Percentiles rank a stretch among this genome's conserved stretches.
Conservation (phyloP, 495 filamentous ascomycete genomes). For the Massariosphaeria phaeospora region DNA sequence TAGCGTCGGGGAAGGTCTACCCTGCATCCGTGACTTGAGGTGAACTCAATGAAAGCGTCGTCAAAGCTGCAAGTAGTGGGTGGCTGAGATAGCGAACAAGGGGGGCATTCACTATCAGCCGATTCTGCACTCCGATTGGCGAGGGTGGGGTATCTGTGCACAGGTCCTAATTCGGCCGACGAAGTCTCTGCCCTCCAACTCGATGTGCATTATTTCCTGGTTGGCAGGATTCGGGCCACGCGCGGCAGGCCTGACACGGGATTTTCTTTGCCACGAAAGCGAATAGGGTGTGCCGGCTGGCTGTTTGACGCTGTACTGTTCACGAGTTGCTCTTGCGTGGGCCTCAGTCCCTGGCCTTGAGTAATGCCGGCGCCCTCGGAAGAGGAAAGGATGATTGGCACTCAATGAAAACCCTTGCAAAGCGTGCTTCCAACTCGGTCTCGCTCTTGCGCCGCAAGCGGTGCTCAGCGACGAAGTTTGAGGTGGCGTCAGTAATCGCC, state of each 20-base stretch:
- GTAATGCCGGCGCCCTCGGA: conserved; percentile 15
- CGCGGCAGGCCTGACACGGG: no score
- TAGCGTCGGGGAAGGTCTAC: conserved; percentile 22
- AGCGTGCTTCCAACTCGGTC: conserved; percentile 1
- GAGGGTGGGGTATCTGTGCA: conserved; percentile 14
- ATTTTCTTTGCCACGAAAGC: no score
- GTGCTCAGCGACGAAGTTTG: not conserved
- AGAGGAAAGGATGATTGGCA: conserved; percentile 9
- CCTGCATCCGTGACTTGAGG: conserved; percentile 27
- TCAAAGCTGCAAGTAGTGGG: conserved; percentile 5
- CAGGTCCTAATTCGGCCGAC: conserved; percentile 15
- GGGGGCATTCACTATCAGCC: conserved; percentile 1
- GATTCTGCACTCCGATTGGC: conserved; percentile 28
- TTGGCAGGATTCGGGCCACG: not conserved
- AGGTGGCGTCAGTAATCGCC: conserved; percentile 16
- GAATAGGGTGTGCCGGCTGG: not conserved
- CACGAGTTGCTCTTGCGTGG: no score
- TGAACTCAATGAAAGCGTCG: no score
- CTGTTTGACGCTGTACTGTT: not conserved
- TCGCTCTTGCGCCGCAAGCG: conserved; percentile 19
- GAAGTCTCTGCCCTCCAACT: conserved; percentile 7
- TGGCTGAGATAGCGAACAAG: conserved; percentile 19
- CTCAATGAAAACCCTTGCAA: conserved; percentile 27
- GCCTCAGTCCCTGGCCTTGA: no score
- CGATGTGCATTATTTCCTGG: conserved; percentile 3